Conservation (phyloP, 2,329 filamentous ascomycete species). For the Nannizzia gypsea region DNA sequence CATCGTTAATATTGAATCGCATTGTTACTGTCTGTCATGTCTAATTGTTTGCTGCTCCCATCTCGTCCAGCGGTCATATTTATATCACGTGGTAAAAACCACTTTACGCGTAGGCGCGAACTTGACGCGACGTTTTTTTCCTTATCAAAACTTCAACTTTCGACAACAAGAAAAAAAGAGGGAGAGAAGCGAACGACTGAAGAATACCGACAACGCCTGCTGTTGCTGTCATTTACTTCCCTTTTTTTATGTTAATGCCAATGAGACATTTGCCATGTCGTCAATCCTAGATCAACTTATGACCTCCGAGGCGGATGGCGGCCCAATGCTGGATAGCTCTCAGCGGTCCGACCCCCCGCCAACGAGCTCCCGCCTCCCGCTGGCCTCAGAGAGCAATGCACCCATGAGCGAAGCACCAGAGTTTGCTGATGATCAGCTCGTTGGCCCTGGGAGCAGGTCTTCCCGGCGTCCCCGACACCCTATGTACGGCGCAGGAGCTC, state of each 20-base stretch:
- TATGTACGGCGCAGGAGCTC: conserved; percentile 40
- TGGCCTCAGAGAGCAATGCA: conserved; percentile 39
- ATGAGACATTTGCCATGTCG: conserved; percentile 8
- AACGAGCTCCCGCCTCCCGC: conserved; percentile 45
- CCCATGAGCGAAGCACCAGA: conserved; percentile 45
- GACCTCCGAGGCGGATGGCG: conserved; percentile 6
- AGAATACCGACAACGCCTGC: neutral
- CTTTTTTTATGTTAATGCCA: neutral
- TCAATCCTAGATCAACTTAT: conserved; percentile 12
- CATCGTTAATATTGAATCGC: neutral
- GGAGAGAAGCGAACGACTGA: neutral
- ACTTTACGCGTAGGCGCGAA: neutral
- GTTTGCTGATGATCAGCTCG: conserved; percentile 51
- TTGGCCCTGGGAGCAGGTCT: conserved; percentile 42
- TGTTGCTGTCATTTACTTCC: neutral
- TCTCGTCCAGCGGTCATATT: neutral
- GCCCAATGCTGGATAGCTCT: neutral
- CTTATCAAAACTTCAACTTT: neutral
- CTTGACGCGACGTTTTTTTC: neutral
- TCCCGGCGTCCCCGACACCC: conserved; percentile 39
- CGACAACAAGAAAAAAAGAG: neutral
- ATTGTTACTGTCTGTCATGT: too few species aligned
- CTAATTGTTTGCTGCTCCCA: too few species aligned
- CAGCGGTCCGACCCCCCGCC: conserved; percentile 18
- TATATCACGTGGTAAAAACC: neutral